Conservation (phyloP, 768 basidiomycete genomes). For the Termitomyces sp. region DNA sequence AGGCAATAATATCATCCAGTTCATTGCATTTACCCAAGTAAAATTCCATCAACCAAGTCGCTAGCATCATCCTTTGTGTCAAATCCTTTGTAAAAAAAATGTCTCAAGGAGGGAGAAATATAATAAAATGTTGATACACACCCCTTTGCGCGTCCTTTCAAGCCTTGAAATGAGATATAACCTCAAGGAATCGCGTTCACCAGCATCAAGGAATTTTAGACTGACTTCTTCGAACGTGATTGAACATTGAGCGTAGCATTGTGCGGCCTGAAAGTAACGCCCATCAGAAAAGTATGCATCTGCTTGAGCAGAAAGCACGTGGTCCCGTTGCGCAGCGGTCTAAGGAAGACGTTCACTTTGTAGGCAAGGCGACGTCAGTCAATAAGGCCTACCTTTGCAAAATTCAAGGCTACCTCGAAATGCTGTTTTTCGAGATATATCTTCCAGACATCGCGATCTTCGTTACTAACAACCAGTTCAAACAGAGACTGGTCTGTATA, state of each 20-base stretch:
- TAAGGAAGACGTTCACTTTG: slow-evolving; percentile 20
- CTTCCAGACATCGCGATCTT: slow-evolving; percentile 93
- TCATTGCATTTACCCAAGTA: slow-evolving; percentile 96
- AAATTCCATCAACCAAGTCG: slow-evolving; percentile 97
- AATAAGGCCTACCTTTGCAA: slow-evolving; percentile 63
- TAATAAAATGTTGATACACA: slow-evolving; percentile 27
- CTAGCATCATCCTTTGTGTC: slow-evolving; percentile 95
- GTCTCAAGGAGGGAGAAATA: background rate
- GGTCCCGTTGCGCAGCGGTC: slow-evolving; percentile 86
- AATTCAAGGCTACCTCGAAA: slow-evolving; percentile 73
- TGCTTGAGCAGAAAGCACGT: slow-evolving; percentile 79
- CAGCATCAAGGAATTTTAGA: slow-evolving; percentile 83
- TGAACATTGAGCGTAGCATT: slow-evolving; percentile 86
- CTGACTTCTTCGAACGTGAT: slow-evolving; percentile 88
- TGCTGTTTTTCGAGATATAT: slow-evolving; percentile 76
- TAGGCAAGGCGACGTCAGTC: background rate
- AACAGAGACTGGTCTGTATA: slow-evolving; percentile 86
- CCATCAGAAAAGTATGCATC: slow-evolving; percentile 72
- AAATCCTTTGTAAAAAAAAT: slow-evolving; percentile 59
- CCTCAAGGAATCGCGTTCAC: slow-evolving; percentile 85
- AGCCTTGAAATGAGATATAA: slow-evolving; percentile 86
- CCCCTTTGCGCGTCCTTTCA: slow-evolving; percentile 78
- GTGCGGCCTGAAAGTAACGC: slow-evolving; percentile 87
- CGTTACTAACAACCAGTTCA: slow-evolving; percentile 80
- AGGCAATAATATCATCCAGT: slow-evolving; percentile 88